phyloP scores from a whole-genome alignment of 2,329 filamentous ascomycete species.

The Ceratocystis diversiconidia region DNA sequence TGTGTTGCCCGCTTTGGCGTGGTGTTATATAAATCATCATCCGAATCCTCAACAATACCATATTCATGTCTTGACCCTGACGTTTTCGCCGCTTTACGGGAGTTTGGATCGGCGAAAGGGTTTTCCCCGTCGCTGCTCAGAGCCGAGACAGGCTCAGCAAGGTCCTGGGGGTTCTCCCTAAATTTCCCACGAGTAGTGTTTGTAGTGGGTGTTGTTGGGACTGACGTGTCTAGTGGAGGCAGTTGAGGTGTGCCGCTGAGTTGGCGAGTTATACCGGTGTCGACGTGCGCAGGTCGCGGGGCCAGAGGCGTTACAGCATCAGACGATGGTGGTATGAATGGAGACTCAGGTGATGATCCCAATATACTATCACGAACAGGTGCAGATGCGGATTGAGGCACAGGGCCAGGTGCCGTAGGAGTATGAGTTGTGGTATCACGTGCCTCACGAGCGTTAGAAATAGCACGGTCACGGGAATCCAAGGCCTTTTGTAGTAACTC shows the following conservation, averaged over 20 bases:
- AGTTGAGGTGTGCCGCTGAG: slow-evolving; percentile 16
- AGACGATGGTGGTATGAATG: not conserved
- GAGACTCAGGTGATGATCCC: not conserved
- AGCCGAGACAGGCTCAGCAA: slow-evolving; percentile 22
- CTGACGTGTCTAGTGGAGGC: slow-evolving; percentile 25
- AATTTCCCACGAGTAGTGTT: slow-evolving; percentile 23
- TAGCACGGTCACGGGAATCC: slow-evolving; percentile 69
- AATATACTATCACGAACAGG: slow-evolving; percentile 7
- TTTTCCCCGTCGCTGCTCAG: slow-evolving; percentile 23
- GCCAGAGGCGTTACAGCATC: slow-evolving; percentile 2
- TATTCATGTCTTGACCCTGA: slow-evolving; percentile 19
- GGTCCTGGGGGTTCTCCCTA: slow-evolving; percentile 24
- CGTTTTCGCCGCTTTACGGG: slow-evolving; percentile 19
- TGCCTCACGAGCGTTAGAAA: slow-evolving; percentile 48
- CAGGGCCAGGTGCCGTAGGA: slow-evolving; percentile 20
- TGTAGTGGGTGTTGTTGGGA: slow-evolving; percentile 10
- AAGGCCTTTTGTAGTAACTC: slow-evolving; percentile 74
- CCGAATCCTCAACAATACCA: slow-evolving; percentile 22
- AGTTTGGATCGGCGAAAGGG: slow-evolving; percentile 25
- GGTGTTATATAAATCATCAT: slow-evolving; percentile 31
- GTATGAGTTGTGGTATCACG: slow-evolving; percentile 28
- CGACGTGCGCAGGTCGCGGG: slow-evolving; percentile 23
- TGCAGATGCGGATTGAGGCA: slow-evolving; percentile 23
- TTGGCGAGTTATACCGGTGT: slow-evolving; percentile 22
- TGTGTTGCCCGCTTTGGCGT: slow-evolving; percentile 22